Base-by-base conservation (phyloP, 2,329 filamentous ascomycete species). In the Neofusicoccum umdonicola region DNA sequence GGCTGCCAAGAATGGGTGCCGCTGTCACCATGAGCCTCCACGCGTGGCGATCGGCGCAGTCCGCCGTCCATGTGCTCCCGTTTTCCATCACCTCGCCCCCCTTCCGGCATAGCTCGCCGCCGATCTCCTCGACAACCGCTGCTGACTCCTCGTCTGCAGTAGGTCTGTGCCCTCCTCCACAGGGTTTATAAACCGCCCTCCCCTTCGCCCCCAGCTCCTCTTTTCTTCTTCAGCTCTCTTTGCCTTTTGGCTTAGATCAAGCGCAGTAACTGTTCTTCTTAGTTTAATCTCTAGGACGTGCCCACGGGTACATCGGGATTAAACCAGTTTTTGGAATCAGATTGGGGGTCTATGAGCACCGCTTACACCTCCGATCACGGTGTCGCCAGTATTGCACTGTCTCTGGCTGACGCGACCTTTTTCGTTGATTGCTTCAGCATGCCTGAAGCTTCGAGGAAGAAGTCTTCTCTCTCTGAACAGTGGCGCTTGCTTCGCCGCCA, bases 181-280 rank as follows among this genome's bases (percentile, higher is more conserved):
- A 5, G 27, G 4, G 6, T 15, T 39, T 39, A 17, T 8, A 51
- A 22, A 13, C n/a, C 52, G 19, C 37, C 7, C n/a, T 3, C 3
- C 52, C 9, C 37, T 35, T 56, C 37, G 17, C 13, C 48, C 4
- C 31, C 7, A 37, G 9, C 15, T 35, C 54, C 39, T 34, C 39
- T 34, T 58, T 58, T 58, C 41, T 34, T 35, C 54, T 58, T 35
- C 41, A 58, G 54, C 39, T 31, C 22, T 58, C 54, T 58, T 45
- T 58, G 54, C 41, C 39, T 45, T 58, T 58, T 58, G 41, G 54
- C 54, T 45, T 13, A 45, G 54, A 44, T 45, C 41, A 45, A 58
- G 19, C 35, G 54, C 6, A 58, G 37, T 45, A 12, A 19, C 41
- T 58, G 39, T 58, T 58, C 39, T 44, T 45, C 22, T 13, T 31